phyloP scores from a whole-genome alignment of 805 yeast species.

The Lachancea cidri region DNA sequence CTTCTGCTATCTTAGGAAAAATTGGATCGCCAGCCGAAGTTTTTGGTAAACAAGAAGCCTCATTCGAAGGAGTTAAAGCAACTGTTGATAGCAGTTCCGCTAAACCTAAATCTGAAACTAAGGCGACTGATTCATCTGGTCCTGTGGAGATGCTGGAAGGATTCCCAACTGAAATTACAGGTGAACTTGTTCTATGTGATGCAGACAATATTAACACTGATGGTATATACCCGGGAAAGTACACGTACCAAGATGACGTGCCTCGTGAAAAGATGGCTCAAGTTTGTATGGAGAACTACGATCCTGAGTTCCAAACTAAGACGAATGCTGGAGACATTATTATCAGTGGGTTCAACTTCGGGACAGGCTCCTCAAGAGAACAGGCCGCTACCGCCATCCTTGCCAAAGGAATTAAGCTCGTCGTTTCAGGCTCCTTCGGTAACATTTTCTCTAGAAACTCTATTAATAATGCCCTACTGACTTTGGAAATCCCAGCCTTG shows the following conservation, averaged over 20 bases:
- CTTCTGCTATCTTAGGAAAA: slow-evolving; percentile 92
- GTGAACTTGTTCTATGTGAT: slow-evolving; percentile 92
- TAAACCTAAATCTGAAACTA: slow-evolving; percentile 20
- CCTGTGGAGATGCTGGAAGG: slow-evolving; percentile 79
- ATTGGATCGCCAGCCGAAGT: slow-evolving; percentile 92
- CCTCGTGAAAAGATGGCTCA: slow-evolving; percentile 95
- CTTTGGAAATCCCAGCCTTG: slow-evolving; percentile 88
- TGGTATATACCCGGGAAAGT: slow-evolving; percentile 98
- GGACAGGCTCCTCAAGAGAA: slow-evolving; percentile 97
- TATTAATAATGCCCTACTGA: slow-evolving; percentile 90
- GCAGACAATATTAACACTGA: slow-evolving; percentile 97
- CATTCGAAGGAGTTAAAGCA: slow-evolving; percentile 45
- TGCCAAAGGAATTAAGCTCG: slow-evolving; percentile 88
- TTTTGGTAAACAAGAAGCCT: slow-evolving; percentile 50
- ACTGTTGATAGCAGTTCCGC: slow-evolving; percentile 19
- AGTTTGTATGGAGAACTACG: slow-evolving; percentile 99
- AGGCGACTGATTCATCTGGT: slow-evolving; percentile 32
- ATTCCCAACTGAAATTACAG: slow-evolving; percentile 83
- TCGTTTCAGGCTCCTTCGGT: slow-evolving; percentile 96
- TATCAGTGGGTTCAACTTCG: slow-evolving; percentile 90
- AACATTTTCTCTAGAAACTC: slow-evolving; percentile 94
- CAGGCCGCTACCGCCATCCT: slow-evolving; percentile 98
- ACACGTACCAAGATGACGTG: slow-evolving; percentile 97
- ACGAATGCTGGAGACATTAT: slow-evolving; percentile 85
- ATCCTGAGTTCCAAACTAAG: slow-evolving; percentile 76